Conservation (phyloP, 75 land plant genomes). For the Adiantum capillusveneris region DNA sequence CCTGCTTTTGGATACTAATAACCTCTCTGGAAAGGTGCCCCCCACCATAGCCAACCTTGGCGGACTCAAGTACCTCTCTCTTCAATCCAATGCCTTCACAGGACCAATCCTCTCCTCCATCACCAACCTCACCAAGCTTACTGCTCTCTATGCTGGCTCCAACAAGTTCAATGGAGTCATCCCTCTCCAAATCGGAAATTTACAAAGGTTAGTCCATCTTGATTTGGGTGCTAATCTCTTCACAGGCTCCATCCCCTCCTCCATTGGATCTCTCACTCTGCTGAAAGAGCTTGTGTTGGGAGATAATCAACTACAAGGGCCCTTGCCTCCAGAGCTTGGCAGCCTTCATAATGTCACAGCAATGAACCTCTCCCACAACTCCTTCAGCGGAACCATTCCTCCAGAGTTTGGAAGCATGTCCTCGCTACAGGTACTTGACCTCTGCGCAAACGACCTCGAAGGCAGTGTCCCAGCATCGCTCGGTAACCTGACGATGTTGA, state of each 20-base stretch:
- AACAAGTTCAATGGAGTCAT: conserved; percentile 55
- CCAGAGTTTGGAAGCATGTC: conserved; percentile 12
- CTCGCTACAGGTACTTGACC: neutral
- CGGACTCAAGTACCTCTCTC: conserved; percentile 35
- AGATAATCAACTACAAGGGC: conserved; percentile 53
- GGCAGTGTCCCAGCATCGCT: conserved; percentile 42
- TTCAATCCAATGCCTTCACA: conserved; percentile 41
- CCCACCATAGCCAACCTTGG: conserved; percentile 36
- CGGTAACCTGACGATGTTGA: conserved; percentile 48
- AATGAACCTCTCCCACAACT: conserved; percentile 48
- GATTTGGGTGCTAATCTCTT: conserved; percentile 43
- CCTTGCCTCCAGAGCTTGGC: conserved; percentile 37
- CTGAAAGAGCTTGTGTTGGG: conserved; percentile 55
- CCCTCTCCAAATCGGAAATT: conserved; percentile 40
- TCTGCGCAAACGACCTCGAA: conserved; percentile 20
- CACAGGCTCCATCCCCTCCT: conserved; percentile 56
- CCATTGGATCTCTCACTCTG: conserved; percentile 37
- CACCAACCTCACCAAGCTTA: conserved; percentile 42
- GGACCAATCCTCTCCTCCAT: conserved; percentile 53
- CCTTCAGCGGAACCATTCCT: conserved; percentile 39
- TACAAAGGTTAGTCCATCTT: conserved; percentile 40
- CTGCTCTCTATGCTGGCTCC: conserved; percentile 53
- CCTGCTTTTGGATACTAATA: conserved; percentile 61
- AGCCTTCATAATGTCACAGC: conserved; percentile 10
- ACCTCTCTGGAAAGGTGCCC: conserved; percentile 59